These are phyloP conservation scores for Hypoxylon sp. DNA, from an alignment of 2,329 filamentous ascomycete species.

Conservation along the genomic window DNA sequence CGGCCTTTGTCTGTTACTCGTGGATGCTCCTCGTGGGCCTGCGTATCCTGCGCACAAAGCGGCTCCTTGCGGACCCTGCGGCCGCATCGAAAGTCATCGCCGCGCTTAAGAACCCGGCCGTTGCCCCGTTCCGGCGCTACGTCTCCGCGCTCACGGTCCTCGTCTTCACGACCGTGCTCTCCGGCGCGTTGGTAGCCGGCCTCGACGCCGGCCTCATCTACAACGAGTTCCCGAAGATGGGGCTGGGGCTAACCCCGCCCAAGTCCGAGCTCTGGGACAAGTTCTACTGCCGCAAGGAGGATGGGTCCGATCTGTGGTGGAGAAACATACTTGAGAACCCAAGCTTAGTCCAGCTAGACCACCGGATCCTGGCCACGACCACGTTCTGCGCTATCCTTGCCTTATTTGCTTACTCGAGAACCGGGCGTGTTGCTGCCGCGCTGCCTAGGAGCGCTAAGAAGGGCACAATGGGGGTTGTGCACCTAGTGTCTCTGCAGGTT, in stretches of 20 bases:
- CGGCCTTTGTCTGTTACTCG: conserved; percentile 92
- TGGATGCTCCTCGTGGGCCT: conserved; percentile 95
- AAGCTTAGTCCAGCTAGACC: conserved; percentile 93
- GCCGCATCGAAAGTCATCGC: conserved; percentile 72
- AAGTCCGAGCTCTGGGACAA: conserved; percentile 85
- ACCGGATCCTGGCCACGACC: conserved; percentile 90
- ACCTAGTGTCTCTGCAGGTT: conserved; percentile 86
- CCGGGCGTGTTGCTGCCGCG: conserved; percentile 68
- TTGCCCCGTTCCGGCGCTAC: conserved; percentile 80
- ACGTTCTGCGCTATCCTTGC: conserved; percentile 86
- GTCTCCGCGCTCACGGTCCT: conserved; percentile 79
- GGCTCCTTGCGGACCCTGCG: conserved; percentile 77
- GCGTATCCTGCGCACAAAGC: conserved; percentile 82
- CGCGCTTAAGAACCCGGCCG: conserved; percentile 74
- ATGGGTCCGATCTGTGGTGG: conserved; percentile 91
- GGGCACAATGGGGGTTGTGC: conserved; percentile 84
- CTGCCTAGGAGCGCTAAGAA: conserved; percentile 76
- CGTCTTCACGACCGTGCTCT: conserved; percentile 92
- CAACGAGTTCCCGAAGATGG: conserved; percentile 99
- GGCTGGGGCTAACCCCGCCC: conserved; percentile 84
- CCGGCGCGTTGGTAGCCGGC: conserved; percentile 92
- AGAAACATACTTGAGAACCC: conserved; percentile 98
- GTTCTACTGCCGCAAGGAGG: conserved; percentile 85
- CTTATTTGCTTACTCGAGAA: conserved; percentile 85
- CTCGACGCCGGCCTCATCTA: conserved; percentile 98